Conservation (phyloP, 2,329 filamentous ascomycete species). For the Trichothecium roseum region DNA sequence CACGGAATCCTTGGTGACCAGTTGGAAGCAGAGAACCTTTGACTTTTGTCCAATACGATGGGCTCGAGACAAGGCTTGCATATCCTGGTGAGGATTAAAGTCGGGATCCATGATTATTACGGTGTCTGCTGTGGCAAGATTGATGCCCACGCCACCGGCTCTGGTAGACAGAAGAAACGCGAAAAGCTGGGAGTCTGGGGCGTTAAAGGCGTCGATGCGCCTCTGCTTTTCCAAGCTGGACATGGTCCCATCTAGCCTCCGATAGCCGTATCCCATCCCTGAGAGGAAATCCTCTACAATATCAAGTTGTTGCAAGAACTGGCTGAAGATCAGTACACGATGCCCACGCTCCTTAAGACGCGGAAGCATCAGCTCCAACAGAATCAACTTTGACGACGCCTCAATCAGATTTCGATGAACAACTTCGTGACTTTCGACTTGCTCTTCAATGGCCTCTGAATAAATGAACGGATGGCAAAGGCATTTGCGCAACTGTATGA, state of each 20-base stretch:
- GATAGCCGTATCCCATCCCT: constrained; percentile 61
- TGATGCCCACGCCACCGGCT: constrained; percentile 94
- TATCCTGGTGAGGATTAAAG: constrained; percentile 96
- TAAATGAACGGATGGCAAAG: constrained; percentile 96
- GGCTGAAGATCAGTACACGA: constrained; percentile 88
- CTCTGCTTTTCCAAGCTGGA: constrained; percentile 82
- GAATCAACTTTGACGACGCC: constrained; percentile 78
- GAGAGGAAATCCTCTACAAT: constrained; percentile 87
- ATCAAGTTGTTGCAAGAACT: constrained; percentile 81
- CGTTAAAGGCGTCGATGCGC: constrained; percentile 89
- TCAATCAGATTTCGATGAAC: constrained; percentile 78
- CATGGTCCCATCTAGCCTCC: constrained; percentile 78
- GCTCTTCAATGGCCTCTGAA: constrained; percentile 81
- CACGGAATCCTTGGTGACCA: constrained; percentile 79
- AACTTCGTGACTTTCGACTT: constrained; percentile 46
- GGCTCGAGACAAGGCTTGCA: constrained; percentile 87
- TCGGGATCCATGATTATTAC: constrained; percentile 97
- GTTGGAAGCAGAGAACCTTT: constrained; percentile 89
- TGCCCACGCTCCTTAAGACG: constrained; percentile 80
- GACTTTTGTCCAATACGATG: constrained; percentile 95
- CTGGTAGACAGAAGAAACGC: constrained; percentile 89
- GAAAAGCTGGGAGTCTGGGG: constrained; percentile 70
- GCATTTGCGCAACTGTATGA: constrained; percentile 91
- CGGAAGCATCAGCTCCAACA: constrained; percentile 77
- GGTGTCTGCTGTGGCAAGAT: constrained; percentile 90